Conservation (phyloP, 345 rosid genomes). For the Syzygium oleosum region DNA sequence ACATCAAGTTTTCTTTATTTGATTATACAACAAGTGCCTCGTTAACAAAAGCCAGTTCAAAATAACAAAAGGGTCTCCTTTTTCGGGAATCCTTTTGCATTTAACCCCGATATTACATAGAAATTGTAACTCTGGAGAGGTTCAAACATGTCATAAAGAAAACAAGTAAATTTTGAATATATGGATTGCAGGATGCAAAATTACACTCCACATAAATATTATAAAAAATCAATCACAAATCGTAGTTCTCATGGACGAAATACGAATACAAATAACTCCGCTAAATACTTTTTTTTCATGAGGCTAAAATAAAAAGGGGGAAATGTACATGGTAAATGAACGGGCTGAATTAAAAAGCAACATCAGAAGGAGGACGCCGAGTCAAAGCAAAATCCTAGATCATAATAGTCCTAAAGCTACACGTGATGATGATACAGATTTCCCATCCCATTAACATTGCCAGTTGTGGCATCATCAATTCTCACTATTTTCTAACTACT, state of each 20-base stretch:
- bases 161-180: not conserved
- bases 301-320: not conserved
- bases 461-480: not conserved
- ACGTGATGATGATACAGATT: not conserved
- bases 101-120: accelerated
- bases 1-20: not conserved
- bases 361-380: not conserved
- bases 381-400: not conserved
- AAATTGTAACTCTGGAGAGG: not conserved
- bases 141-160: not conserved
- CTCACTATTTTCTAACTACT: not conserved
- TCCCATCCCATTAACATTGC: not conserved
- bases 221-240: not conserved
- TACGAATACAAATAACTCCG: not conserved
- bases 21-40: not conserved
- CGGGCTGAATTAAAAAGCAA: no score
- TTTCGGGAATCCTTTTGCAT: not conserved
- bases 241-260: not conserved
- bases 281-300: not conserved
- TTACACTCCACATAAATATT: not conserved
- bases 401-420: not conserved
- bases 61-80: not conserved
- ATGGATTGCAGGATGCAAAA: accelerated
- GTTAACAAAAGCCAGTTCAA: not conserved
- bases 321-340: not conserved